phyloP scores from a whole-genome alignment of 2,329 filamentous ascomycete genomes.

The Pseudocercospora fuligena region DNA sequence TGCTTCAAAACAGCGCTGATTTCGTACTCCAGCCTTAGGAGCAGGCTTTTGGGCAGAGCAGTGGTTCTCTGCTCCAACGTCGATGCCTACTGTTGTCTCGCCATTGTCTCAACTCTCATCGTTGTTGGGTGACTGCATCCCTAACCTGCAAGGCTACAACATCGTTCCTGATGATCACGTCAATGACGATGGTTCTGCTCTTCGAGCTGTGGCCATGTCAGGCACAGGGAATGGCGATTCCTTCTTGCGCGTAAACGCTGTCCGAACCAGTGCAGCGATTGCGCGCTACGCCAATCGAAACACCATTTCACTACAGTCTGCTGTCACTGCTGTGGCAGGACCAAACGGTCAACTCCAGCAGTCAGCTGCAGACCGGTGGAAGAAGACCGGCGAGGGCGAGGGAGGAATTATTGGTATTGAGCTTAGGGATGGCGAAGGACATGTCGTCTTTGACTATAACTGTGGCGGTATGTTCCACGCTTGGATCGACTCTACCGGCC shows the following conservation, averaged over 20 bases:
- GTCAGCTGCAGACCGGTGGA: constrained; percentile 76
- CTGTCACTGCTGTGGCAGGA: constrained; percentile 70
- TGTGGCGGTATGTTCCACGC: constrained; percentile 88
- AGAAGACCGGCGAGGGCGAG: constrained; percentile 74
- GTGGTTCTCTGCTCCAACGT: constrained; percentile 56
- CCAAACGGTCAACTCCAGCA: constrained; percentile 72
- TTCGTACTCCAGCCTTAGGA: constrained; percentile 72
- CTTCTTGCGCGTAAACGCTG: constrained; percentile 74
- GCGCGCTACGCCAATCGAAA: constrained; percentile 62
- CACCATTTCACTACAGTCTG: constrained; percentile 55
- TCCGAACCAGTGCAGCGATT: constrained; percentile 73
- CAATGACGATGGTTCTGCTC: background rate
- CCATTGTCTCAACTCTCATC: constrained; percentile 14
- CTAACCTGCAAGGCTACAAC: constrained; percentile 29
- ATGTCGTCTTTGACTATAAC: constrained; percentile 78
- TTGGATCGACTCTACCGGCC: constrained; percentile 69
- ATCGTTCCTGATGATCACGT: constrained; percentile 22
- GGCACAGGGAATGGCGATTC: constrained; percentile 79
- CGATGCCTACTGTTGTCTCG: background rate
- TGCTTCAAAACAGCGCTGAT: background rate
- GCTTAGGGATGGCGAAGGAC: constrained; percentile 52
- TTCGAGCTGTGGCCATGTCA: constrained; percentile 39
- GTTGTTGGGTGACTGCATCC: constrained; percentile 32
- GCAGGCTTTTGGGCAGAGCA: constrained; percentile 91
- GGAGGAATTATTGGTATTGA: constrained; percentile 88